Evolutionary conservation across 2,329 filamentous ascomycete genomes (phyloP).

Genomic region (Xylaria sp.): DNA sequence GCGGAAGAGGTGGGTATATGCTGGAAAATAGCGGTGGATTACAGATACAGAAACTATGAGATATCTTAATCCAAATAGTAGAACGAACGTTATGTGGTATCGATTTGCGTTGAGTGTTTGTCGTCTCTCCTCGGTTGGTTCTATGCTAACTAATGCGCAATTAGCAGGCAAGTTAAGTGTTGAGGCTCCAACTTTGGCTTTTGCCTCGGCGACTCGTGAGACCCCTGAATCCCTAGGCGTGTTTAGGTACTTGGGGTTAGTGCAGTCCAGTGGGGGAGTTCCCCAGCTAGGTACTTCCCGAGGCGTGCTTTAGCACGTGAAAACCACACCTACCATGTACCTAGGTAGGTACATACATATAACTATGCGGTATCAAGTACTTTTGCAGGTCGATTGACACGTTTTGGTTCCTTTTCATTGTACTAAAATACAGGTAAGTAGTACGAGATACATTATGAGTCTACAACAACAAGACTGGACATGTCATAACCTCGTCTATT

Average conservation of each 20-base stretch:
- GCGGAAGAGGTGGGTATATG: background rate
- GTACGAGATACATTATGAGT: background rate
- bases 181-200: slow-evolving; percentile 20
- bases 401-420: background rate
- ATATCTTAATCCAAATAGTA: background rate
- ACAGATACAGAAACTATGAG: background rate
- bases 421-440: background rate
- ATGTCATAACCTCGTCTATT: background rate
- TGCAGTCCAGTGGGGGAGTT: slow-evolving; percentile 6
- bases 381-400: background rate
- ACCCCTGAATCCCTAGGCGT: slow-evolving; percentile 3
- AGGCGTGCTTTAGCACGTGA: slow-evolving; percentile 3
- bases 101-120: background rate
- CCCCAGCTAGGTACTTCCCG: slow-evolving; percentile 1
- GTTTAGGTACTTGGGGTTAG: background rate
- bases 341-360: too few species aligned
- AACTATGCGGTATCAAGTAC: too few species aligned
- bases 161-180: slow-evolving; percentile 6
- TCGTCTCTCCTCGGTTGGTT: slow-evolving; percentile 12
- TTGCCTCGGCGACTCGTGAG: slow-evolving; percentile 24
- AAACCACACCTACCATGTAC: background rate
- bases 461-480: background rate
- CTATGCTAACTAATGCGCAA: background rate
- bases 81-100: background rate
- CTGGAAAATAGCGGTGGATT: background rate